Evolutionary conservation across 2,329 filamentous ascomycete species (phyloP).

Genomic region (Exutisphaerella laricina): DNA sequence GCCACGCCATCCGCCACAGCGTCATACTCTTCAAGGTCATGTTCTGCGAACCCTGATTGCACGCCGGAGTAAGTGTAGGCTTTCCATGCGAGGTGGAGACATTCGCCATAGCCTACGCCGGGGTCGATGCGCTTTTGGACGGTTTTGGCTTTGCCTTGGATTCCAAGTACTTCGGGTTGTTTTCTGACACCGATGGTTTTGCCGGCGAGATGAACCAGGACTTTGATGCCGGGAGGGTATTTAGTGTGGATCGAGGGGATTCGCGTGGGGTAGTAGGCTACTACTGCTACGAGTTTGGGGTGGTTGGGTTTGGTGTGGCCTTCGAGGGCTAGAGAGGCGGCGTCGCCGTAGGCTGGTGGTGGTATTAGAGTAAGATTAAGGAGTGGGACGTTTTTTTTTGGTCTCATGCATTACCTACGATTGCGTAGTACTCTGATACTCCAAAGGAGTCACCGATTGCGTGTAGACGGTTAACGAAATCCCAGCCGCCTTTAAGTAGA

Average conservation of each 20-base stretch:
- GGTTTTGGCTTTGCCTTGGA: constrained; percentile 48
- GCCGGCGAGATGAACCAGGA: constrained; percentile 55
- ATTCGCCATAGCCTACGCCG: constrained; percentile 47
- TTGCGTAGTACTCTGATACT: constrained; percentile 55
- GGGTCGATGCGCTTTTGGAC: constrained; percentile 46
- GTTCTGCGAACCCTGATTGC: constrained; percentile 64
- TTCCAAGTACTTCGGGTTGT: constrained; percentile 47
- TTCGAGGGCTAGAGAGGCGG: constrained; percentile 55
- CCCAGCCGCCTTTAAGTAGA: constrained; percentile 44
- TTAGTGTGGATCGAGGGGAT: constrained; percentile 49
- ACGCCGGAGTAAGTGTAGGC: constrained; percentile 53
- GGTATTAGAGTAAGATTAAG: no score
- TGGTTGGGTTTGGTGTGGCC: constrained; percentile 50
- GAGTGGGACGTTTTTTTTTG: no score
- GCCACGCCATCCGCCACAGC: constrained; percentile 59
- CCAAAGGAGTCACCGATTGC: constrained; percentile 51
- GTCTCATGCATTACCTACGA: constrained; percentile 55
- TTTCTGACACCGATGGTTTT: constrained; percentile 45
- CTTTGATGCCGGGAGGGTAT: constrained; percentile 40
- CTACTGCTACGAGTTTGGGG: constrained; percentile 54
- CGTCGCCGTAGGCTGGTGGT: constrained; percentile 54
- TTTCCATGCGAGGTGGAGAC: constrained; percentile 41
- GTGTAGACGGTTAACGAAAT: constrained; percentile 45
- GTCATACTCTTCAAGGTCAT: constrained; percentile 63
- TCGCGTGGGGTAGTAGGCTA: constrained; percentile 58